Conservation (phyloP, 345 rosid species). For the Syzygium aromaticum region DNA sequence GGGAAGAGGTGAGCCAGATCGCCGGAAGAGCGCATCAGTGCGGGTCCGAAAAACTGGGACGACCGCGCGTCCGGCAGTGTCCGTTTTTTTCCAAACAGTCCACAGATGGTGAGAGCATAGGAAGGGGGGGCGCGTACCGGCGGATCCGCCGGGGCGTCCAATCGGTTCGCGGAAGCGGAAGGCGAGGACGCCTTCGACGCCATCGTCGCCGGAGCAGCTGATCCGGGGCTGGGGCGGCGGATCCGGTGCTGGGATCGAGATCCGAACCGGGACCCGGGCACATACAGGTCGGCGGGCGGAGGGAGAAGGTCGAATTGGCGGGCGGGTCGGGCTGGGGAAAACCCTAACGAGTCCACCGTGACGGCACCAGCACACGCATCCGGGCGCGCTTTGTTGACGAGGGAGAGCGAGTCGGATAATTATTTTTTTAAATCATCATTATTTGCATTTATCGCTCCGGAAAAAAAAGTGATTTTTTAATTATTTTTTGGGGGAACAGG, state of each 20-base stretch:
- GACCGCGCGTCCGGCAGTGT: background rate
- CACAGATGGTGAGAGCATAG: background rate
- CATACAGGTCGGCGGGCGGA: background rate
- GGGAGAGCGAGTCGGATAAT: background rate
- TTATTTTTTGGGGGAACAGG: background rate
- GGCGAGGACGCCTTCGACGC: conserved; percentile 47
- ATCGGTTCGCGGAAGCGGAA: conserved; percentile 48
- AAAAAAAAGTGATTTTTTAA: background rate
- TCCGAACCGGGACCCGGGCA: conserved; percentile 26
- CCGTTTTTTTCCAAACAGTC: background rate
- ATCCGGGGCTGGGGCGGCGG: background rate
- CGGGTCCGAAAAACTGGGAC: background rate
- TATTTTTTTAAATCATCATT: background rate
- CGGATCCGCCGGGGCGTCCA: conserved; percentile 31
- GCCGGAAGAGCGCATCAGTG: background rate
- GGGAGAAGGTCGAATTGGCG: background rate
- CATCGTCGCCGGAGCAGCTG: conserved; percentile 24
- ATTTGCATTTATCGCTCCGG: background rate
- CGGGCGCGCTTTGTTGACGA: background rate
- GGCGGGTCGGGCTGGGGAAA: conserved; percentile 3
- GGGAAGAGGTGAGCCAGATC: background rate
- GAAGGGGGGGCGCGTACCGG: conserved; percentile 1
- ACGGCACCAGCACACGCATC: background rate
- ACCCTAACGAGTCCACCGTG: background rate
- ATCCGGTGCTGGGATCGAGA: background rate